Base-by-base conservation (phyloP, 106 monocot genomes). In the Narthecium ossifragum region DNA sequence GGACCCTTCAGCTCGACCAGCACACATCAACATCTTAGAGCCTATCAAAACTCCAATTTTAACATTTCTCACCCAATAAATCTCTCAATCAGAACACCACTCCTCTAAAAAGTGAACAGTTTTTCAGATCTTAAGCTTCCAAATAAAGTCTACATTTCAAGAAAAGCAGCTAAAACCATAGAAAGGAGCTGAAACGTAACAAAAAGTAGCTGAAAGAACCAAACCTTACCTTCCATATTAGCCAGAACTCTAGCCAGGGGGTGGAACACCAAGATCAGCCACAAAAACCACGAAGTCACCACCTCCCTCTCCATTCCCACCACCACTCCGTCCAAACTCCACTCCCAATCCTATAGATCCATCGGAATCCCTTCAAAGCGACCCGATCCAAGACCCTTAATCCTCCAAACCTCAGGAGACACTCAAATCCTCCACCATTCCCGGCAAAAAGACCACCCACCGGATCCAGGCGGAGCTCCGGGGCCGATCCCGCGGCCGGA, bases 191-290 rank as follows among this genome's bases (percentile, higher is more conserved):
- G 18, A 6, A 37, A 5, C 36, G 11, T 5, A 43, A 43, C 43
- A 17, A 43, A 43, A 18, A 43, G 14, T 18, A 13, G 18, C 18
- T 18, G 17, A 43, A 13, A 43, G 43, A 43, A 18, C 18, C 39
- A 25, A 40, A 26, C 22, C 36, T 5, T 38, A 77, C 77, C 77
- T 77, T 77, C 77, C 60, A 40, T 56, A 39, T 77, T 77, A 21
- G 71, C 71, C 14, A 66, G 29, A 54, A 71, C 65, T 27, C 60
- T 60, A 39, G 23, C 38, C 2, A 43, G 38, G 24, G 70, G 65
- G 14, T 52, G 46, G 18, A 66, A 24, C 52, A 71, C 43, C 46
- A 71, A 50, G 46, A 77, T 46, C 40, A 71, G 13, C 38, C 45
- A 66, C 26, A 77, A 10, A 18, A 53, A 46, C 71, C 59, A 52